phyloP scores from a whole-genome alignment of 805 yeast species.

The Kluyveromyces wickerhamii region DNA sequence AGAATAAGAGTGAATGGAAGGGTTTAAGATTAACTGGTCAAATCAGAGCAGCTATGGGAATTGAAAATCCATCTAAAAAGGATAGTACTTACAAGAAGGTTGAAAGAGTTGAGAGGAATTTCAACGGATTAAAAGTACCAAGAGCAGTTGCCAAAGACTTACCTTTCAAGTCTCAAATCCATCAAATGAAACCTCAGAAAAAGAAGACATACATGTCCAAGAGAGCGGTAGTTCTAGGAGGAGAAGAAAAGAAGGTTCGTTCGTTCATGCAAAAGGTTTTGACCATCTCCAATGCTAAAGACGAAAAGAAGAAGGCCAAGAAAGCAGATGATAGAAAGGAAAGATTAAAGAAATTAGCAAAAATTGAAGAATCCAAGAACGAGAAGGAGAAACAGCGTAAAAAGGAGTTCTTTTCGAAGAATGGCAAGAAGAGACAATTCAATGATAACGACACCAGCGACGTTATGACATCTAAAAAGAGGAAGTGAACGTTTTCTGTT shows the following conservation, averaged over 20 bases:
- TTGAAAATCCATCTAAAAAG: slow-evolving; percentile 53
- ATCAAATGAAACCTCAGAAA: slow-evolving; percentile 80
- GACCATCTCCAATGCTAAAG: slow-evolving; percentile 81
- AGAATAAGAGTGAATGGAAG: slow-evolving; percentile 79
- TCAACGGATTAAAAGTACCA: slow-evolving; percentile 86
- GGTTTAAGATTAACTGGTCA: slow-evolving; percentile 96
- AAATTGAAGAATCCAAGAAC: slow-evolving; percentile 56
- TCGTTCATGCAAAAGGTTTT: slow-evolving; percentile 79
- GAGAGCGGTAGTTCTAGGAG: slow-evolving; percentile 89
- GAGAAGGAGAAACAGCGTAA: slow-evolving; percentile 80
- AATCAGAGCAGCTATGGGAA: slow-evolving; percentile 66
- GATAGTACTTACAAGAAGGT: slow-evolving; percentile 57
- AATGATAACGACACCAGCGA: slow-evolving; percentile 22
- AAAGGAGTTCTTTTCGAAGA: slow-evolving; percentile 73
- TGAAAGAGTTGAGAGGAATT: slow-evolving; percentile 76
- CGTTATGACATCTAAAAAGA: slow-evolving; percentile 23
- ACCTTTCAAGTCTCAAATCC: slow-evolving; percentile 90
- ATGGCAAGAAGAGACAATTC: slow-evolving; percentile 54
- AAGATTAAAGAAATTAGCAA: slow-evolving; percentile 66
- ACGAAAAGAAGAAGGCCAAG: slow-evolving; percentile 62
- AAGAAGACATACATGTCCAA: slow-evolving; percentile 74
- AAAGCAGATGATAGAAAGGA: slow-evolving; percentile 70
- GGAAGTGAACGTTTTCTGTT: slow-evolving; percentile 7
- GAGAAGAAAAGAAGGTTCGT: slow-evolving; percentile 90
- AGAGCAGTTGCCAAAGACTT: slow-evolving; percentile 62